Evolutionary conservation across 2,329 filamentous ascomycete genomes (phyloP).

Genomic region (Helotiales sp.): DNA sequence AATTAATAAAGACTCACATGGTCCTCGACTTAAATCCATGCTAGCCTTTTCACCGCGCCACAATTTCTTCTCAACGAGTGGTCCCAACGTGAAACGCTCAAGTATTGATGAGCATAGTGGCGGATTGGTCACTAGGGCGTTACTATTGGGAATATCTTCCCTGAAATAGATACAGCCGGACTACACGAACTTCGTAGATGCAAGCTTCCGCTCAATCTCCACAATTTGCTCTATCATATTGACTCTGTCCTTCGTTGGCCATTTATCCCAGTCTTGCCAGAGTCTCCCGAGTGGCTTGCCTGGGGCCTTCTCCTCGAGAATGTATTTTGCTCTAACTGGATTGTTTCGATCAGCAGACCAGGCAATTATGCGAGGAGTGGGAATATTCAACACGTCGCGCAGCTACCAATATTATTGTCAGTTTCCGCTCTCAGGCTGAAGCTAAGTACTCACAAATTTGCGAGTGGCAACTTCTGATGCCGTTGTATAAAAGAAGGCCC

Average conservation of each 20-base stretch:
- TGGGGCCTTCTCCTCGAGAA: slow-evolving; percentile 40
- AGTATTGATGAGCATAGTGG: slow-evolving; percentile 29
- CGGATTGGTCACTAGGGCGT: not conserved
- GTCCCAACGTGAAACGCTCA: slow-evolving; percentile 39
- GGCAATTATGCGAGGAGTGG: slow-evolving; percentile 21
- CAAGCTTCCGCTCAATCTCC: slow-evolving; percentile 38
- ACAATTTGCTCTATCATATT: slow-evolving; percentile 38
- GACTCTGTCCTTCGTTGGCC: slow-evolving; percentile 30
- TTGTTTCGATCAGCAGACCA: slow-evolving; percentile 25
- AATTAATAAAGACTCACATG: slow-evolving; percentile 35
- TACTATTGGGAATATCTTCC: slow-evolving; percentile 28
- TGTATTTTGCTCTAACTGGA: slow-evolving; percentile 37
- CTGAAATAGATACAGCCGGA: slow-evolving; percentile 41
- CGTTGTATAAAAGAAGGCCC: slow-evolving; percentile 21
- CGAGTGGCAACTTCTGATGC: slow-evolving; percentile 31
- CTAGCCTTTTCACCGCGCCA: slow-evolving; percentile 38
- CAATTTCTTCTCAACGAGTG: slow-evolving; percentile 37
- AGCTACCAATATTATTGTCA: slow-evolving; percentile 13
- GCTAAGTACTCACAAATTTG: slow-evolving; percentile 21
- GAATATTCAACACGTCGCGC: slow-evolving; percentile 24
- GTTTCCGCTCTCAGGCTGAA: not conserved
- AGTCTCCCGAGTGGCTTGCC: slow-evolving; percentile 32
- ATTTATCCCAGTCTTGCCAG: slow-evolving; percentile 30
- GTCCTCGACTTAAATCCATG: slow-evolving; percentile 40
- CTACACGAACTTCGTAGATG: slow-evolving; percentile 37